Conservation (phyloP, 139 green algal species). For the Micractinium conductrix region DNA sequence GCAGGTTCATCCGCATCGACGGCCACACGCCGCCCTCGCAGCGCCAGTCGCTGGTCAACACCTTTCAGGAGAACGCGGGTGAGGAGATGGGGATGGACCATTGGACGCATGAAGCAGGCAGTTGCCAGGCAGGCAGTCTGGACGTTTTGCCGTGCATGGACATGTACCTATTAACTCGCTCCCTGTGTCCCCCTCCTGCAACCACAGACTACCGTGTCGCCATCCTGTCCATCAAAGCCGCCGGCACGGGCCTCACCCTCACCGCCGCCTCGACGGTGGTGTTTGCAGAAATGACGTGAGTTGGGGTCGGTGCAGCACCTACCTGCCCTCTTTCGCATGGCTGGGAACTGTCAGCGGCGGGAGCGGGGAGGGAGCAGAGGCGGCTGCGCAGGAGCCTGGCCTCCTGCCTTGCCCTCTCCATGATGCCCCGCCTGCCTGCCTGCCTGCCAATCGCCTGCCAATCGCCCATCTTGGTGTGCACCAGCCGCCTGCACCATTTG, state of each 20-base stretch:
- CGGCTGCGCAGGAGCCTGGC: no score
- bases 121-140: background rate
- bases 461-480: background rate
- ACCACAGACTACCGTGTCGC: slow-evolving; percentile 72
- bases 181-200: background rate
- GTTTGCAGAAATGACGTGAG: slow-evolving; percentile 78
- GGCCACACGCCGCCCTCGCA: slow-evolving; percentile 72
- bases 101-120: background rate
- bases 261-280: slow-evolving; percentile 86
- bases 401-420: no score
- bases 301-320: no score
- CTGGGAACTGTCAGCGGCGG: no score
- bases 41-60: slow-evolving; percentile 57
- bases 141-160: background rate
- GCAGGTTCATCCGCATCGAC: slow-evolving; percentile 89
- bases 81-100: background rate
- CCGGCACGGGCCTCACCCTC: slow-evolving; percentile 92
- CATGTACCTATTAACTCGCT: background rate
- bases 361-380: no score
- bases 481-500: background rate
- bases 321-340: no score
- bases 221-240: slow-evolving; percentile 90
- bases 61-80: slow-evolving; percentile 60
- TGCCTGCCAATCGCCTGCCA: no score
- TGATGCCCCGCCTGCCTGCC: no score